Evolutionary conservation across 768 basidiomycete genomes (phyloP), one percentile per base, ranked within the genome.

Genomic region (Lactarius trivialis): DNA sequence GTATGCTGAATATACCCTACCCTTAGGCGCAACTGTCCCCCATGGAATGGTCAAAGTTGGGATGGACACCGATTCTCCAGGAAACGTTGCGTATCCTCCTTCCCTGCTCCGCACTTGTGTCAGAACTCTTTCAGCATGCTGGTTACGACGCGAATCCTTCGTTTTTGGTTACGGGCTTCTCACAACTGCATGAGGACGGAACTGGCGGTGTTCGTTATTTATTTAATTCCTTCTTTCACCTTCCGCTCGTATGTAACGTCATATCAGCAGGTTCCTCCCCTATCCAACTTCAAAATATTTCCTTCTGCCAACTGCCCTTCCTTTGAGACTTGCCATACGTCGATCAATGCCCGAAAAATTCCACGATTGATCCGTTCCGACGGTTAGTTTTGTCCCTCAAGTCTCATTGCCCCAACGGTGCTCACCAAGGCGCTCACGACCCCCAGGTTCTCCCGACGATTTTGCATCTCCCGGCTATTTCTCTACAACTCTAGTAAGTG

Each of bases 31-130:
- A 0, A 85, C 83, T 2, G 68, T 84, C 24, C 85, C 85, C 2
- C 84, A 86, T 71, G 85, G 85, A n/a, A 84, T 86, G 85, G 78
- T 81, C 17, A 87, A 87, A 73, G 79, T 75, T 2, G 85, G 85
- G 7, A 81, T 85, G 79, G 85, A 87, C 68, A 85, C 84, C 0
- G 82, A 86, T 67, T 83, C 83, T 14, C 82, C 83, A 3, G 81
- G 78, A 68, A 83, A 83, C 69, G 83, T 83, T 30, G 65, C 36
- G 76, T 69, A 28, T 12, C 67, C 30, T 4, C 15, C 6, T 68
- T 32, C 34, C 79, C 69, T 68, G 76, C 78, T 28, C 78, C 39
- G 28, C 14, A 19, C 14, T 26, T 55, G 11, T n/a, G 7, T 34
- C 32, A 11, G 7, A 32, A 17, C 7, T 15, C 28, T 21, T 50